Base-by-base conservation (phyloP, 2,329 filamentous ascomycete species). In the Emergomyces africanus region DNA sequence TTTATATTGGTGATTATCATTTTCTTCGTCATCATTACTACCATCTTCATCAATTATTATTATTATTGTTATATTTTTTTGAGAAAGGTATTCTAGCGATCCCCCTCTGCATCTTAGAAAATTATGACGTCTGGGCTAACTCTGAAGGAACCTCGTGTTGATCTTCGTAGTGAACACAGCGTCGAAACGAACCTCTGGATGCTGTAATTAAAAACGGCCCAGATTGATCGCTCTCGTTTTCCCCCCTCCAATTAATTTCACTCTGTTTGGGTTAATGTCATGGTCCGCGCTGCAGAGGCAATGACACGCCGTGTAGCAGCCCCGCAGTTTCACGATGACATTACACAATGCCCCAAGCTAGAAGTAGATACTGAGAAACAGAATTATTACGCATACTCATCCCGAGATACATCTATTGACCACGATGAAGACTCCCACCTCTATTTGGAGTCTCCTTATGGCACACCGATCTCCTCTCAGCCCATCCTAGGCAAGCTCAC, bases 391-490 rank as follows among this genome's bases (percentile, higher is more conserved):
- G 62, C 63, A 44, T 65, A 66, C 59, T 60, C 60, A 30, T 41
- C 63, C 37, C 61, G 58, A 49, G 58, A 64, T 56, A 60, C 63
- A 30, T 64, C 67, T n/a, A 63, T 66, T 56, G 71, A 74, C 54
- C 58, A 61, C 59, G 66, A 67, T 60, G 66, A 71, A 57, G 69
- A 67, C 50, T 67, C 67, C 14, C 65, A 67, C 42, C 75, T 81
- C 57, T 74, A 77, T 66, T 71, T 78, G 60, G 73, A 74, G 60
- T 79, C 79, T 62, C 88, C 86, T 5, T 80, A 83, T 59, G 76
- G 78, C 14, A 75, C 70, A 37, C 70, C 70, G 25, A 66, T 64
- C 64, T 71, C 71, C 53, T 66, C 73, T 61, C 70, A 72, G 48
- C 73, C 73, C 20, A 75, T 77, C 67, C 65, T 76, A 44, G 66